Percentiles rank a stretch among this genome's conserved stretches.
These are phyloP conservation scores for Terana coerulea DNA, from an alignment of 768 basidiomycete genomes.

Conservation along the genomic window DNA sequence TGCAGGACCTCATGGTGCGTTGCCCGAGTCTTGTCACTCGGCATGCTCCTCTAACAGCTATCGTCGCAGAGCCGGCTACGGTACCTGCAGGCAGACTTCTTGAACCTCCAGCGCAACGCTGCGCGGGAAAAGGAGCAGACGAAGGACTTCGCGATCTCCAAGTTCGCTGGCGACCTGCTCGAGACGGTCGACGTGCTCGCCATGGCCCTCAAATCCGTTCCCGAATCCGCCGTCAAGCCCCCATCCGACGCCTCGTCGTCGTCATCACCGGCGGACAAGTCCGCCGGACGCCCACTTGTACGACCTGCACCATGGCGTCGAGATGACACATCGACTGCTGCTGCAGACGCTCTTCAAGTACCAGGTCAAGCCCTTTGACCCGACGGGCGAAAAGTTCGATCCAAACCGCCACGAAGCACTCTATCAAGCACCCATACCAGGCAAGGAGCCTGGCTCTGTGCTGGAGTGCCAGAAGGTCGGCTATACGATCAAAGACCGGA, in stretches of 20 bases:
- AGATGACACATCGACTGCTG: conserved; percentile 87
- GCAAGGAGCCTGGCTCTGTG: conserved; percentile 84
- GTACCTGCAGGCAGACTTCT: conserved; percentile 92
- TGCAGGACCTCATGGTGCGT: conserved; percentile 81
- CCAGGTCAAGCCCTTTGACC: conserved; percentile 89
- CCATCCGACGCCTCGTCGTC: conserved; percentile 28
- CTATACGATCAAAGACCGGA: conserved; percentile 92
- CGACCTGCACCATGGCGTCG: conserved; percentile 82
- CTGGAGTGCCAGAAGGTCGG: conserved; percentile 89
- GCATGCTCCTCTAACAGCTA: neutral
- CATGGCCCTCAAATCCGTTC: conserved; percentile 80
- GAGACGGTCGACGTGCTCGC: conserved; percentile 89
- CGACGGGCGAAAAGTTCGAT: conserved; percentile 90
- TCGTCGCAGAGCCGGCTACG: conserved; percentile 75
- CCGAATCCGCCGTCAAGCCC: conserved; percentile 38
- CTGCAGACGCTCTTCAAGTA: conserved; percentile 89
- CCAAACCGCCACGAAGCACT: conserved; percentile 95
- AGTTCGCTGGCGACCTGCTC: conserved; percentile 86
- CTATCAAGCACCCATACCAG: conserved; percentile 90
- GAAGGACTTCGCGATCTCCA: conserved; percentile 88
- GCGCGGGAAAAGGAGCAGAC: conserved; percentile 90
- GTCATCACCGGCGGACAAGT: conserved; percentile 37
- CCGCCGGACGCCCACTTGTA: conserved; percentile 53
- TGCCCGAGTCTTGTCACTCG: conserved; percentile 1
- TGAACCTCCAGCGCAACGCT: conserved; percentile 91